Evolutionary conservation across 305 asterid genomes (phyloP).

Genomic region (Fraxinus floribunda): DNA sequence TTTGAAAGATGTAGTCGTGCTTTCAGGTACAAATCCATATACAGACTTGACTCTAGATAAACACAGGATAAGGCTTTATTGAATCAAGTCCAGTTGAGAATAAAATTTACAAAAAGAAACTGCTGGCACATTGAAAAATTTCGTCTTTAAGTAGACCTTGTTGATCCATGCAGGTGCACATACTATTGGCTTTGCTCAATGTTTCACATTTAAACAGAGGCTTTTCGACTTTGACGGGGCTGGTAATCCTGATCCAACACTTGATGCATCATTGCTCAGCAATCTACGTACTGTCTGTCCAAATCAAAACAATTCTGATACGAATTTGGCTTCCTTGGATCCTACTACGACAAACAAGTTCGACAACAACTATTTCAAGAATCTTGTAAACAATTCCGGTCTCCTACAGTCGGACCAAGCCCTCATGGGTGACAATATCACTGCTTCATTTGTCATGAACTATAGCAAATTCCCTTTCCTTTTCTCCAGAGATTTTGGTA

Average conservation of each 20-base stretch:
- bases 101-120: background rate
- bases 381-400: slow-evolving; percentile 49
- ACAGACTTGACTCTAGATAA: background rate
- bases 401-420: slow-evolving; percentile 65
- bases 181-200: slow-evolving; percentile 73
- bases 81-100: background rate
- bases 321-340: slow-evolving; percentile 57
- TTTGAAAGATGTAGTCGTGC: slow-evolving; percentile 60
- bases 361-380: slow-evolving; percentile 46
- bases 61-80: background rate
- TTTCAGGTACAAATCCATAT: slow-evolving; percentile 47
- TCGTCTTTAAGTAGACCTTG: slow-evolving; percentile 1
- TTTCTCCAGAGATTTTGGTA: slow-evolving; percentile 50
- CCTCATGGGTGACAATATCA: slow-evolving; percentile 48
- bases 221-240: slow-evolving; percentile 70
- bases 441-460: slow-evolving; percentile 48
- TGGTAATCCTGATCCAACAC: slow-evolving; percentile 70
- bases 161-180: slow-evolving; percentile 48
- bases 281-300: slow-evolving; percentile 51
- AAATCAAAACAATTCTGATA: slow-evolving; percentile 42
- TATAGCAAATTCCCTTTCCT: slow-evolving; percentile 49
- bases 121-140: background rate
- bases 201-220: slow-evolving; percentile 58
- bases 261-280: slow-evolving; percentile 41
- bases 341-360: slow-evolving; percentile 39